Base-by-base conservation (phyloP, 1,284 basidiomycete genomes). In the Pholiota adiposa region DNA sequence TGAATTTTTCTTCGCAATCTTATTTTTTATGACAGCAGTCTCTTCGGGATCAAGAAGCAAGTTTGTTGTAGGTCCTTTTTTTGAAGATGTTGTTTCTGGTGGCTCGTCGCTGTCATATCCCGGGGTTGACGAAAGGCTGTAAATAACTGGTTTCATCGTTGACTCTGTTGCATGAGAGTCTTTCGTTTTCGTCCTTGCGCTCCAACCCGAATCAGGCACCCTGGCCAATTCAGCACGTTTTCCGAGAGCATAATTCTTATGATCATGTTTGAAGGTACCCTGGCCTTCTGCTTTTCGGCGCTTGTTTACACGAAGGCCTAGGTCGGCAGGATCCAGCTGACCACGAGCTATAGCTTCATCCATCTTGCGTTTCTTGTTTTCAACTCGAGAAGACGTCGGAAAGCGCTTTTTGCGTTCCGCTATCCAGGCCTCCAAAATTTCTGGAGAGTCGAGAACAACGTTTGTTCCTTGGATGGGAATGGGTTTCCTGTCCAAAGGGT, bases 391-490 rank as follows among this genome's bases (percentile, higher is more conserved):
- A 14, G 81, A 73, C 14, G 87, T 92, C 2, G 96, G 96, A 80
- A 90, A 98, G 18, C 90, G 85, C 63, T 86, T 87, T 74, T 86
- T 94, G 48, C 96, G 87, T 68, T 97, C 95, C 29, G 84, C 87
- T 55, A 96, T 85, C 96, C 96, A 98, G 40, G 83, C 84, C 11
- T 85, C 86, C 59, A 97, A 80, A 14, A 88, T 85, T 70, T 95
- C 94, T 6, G 90, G 91, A 0, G 91, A 89, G 67, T 96, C 85
- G 8, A 97, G 81, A 11, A 82, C 72, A 16, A 96, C 72, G 41
- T 79, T 88, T 2, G 94, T 96, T 1, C 95, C 95, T 65, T 90
- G 88, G 38, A 97, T 95, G 1, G 86, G 81, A 16, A 93, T 74
- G 0, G 81, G 78, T 71, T 93, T 92, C 63, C 88, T 91, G 65